Conservation (phyloP, 345 rosid species). For the Citrus reticulata region DNA sequence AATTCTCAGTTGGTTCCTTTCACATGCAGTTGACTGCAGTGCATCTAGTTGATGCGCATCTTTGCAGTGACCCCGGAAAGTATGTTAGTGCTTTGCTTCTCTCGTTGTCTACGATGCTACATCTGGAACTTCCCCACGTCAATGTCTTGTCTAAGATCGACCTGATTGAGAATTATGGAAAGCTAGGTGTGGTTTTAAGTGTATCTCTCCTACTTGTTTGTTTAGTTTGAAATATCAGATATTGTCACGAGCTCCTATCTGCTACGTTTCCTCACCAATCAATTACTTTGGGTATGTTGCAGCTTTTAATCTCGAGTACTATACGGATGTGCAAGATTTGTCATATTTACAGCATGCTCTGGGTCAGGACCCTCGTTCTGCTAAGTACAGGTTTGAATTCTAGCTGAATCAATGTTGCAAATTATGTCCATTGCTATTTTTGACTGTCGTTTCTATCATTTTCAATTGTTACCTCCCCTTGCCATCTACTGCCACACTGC, state of each 20-base stretch:
- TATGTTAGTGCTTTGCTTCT: constrained; percentile 83
- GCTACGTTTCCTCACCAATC: background rate
- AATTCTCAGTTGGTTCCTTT: constrained; percentile 16
- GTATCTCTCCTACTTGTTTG: background rate
- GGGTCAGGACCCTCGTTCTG: constrained; percentile 78
- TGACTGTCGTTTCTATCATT: background rate
- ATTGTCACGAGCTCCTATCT: background rate
- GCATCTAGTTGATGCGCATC: constrained; percentile 89
- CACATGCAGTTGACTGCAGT: constrained; percentile 78
- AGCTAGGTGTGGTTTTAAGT: constrained; percentile 48
- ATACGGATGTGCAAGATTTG: constrained; percentile 85
- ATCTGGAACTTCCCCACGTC: constrained; percentile 87
- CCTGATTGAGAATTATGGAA: constrained; percentile 87
- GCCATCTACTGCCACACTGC: background rate
- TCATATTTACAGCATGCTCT: constrained; percentile 67
- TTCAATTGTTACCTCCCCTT: background rate
- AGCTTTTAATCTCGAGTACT: constrained; percentile 67
- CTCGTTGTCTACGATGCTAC: constrained; percentile 86
- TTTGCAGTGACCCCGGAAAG: constrained; percentile 88
- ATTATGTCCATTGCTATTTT: background rate
- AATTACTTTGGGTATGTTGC: constrained; percentile 2
- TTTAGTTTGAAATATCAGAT: background rate
- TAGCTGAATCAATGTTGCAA: background rate
- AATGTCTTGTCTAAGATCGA: constrained; percentile 88
- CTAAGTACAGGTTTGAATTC: constrained; percentile 69